These are phyloP conservation scores for Melanomma pulvis-pyrius DNA, from an alignment of 495 filamentous ascomycete genomes.

Conservation along the genomic window DNA sequence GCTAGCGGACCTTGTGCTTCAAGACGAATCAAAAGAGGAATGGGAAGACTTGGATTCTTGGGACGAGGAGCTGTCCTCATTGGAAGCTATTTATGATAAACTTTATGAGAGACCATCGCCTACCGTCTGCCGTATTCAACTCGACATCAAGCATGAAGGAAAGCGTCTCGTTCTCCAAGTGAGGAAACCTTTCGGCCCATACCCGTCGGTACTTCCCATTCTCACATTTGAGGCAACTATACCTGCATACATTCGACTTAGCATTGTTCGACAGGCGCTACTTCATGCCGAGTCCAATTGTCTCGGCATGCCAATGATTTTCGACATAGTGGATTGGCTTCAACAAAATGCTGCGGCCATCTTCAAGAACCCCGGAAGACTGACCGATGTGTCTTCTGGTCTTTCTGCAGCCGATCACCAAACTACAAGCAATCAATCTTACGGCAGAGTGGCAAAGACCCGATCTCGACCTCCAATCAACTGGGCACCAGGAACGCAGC, in stretches of 20 bases:
- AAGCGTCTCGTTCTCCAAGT: slow-evolving; percentile 53
- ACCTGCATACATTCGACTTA: slow-evolving; percentile 92
- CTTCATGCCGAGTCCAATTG: slow-evolving; percentile 67
- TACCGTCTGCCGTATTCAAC: slow-evolving; percentile 65
- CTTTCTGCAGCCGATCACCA: slow-evolving; percentile 53
- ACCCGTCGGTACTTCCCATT: slow-evolving; percentile 76
- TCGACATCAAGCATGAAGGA: slow-evolving; percentile 49
- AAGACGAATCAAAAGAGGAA: background rate
- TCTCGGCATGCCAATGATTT: slow-evolving; percentile 83
- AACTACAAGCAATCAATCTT: slow-evolving; percentile 6
- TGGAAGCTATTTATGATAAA: slow-evolving; percentile 78
- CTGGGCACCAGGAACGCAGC: slow-evolving; percentile 45
- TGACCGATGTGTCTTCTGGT: slow-evolving; percentile 78
- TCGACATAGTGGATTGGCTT: slow-evolving; percentile 86
- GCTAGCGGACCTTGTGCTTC: slow-evolving; percentile 11
- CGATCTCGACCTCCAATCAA: slow-evolving; percentile 41
- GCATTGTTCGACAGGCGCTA: slow-evolving; percentile 78
- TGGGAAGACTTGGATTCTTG: slow-evolving; percentile 59
- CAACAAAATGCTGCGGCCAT: slow-evolving; percentile 76
- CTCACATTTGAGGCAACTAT: slow-evolving; percentile 68
- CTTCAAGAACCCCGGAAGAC: slow-evolving; percentile 76
- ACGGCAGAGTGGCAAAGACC: slow-evolving; percentile 31
- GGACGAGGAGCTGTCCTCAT: slow-evolving; percentile 78
- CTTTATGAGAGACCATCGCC: slow-evolving; percentile 60
- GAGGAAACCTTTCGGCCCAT: slow-evolving; percentile 59